A percentile compares a stretch with the other conserved stretches of the same genome.
phyloP scores from a whole-genome alignment of 768 basidiomycete genomes.

The Boletus rubropictus region DNA sequence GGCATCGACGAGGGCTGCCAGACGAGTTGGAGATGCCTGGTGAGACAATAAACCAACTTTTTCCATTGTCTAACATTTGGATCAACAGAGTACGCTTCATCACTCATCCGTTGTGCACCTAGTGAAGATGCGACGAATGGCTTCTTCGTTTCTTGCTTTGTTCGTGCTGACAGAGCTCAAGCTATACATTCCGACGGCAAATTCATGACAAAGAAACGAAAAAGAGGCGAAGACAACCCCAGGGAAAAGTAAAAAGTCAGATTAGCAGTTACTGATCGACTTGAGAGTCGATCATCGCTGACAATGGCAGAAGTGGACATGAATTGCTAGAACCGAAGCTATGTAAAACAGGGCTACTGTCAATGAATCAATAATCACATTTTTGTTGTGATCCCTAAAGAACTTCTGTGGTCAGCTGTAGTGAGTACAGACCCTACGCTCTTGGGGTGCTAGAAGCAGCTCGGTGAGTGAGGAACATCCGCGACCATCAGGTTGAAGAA shows the following conservation, averaged over 20 bases:
- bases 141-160: slow-evolving; percentile 96
- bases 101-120: slow-evolving; percentile 67
- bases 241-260: slow-evolving; percentile 18
- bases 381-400: slow-evolving; percentile 27
- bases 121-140: slow-evolving; percentile 90
- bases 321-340: slow-evolving; percentile 11
- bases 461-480: slow-evolving; percentile 17
- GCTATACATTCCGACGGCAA: slow-evolving; percentile 1
- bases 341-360: slow-evolving; percentile 24
- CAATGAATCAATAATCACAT: slow-evolving; percentile 28
- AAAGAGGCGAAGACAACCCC: slow-evolving; percentile 12
- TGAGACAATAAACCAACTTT: slow-evolving; percentile 21
- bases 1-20: slow-evolving; percentile 73
- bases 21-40: slow-evolving; percentile 57
- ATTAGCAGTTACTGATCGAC: slow-evolving; percentile 11
- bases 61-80: neutral
- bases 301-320: slow-evolving; percentile 5
- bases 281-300: neutral
- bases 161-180: slow-evolving; percentile 23
- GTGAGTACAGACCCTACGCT: slow-evolving; percentile 31
- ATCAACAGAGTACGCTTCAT: slow-evolving; percentile 49
- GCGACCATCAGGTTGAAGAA: slow-evolving; percentile 12
- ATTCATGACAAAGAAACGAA: slow-evolving; percentile 24
- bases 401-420: slow-evolving; percentile 31
- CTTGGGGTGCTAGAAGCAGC: slow-evolving; percentile 20